Percentiles rank a stretch among this genome's conserved stretches.
Evolutionary conservation across 192 early-diverging fungal genomes (phyloP).

Genomic region (Coemansia sp.): DNA sequence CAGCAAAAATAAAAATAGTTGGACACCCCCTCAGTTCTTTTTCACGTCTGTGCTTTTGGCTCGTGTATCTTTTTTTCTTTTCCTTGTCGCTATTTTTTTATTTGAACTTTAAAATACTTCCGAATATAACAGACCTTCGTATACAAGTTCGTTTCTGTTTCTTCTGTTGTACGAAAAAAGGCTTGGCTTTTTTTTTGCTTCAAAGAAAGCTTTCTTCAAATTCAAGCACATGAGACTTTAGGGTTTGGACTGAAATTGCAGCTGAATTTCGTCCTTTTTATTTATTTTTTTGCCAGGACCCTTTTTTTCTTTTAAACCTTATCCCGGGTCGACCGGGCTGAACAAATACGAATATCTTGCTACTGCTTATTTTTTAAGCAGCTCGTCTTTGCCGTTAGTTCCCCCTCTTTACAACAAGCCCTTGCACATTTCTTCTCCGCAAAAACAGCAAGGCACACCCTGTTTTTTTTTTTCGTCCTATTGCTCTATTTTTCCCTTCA

Average conservation of each 20-base stretch:
- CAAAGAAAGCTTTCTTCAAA: not conserved
- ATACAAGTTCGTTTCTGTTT: not conserved
- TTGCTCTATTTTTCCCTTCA: not conserved
- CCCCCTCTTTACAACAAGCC: too few species aligned
- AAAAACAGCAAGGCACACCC: not conserved
- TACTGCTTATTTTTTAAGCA: not conserved
- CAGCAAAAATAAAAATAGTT: not conserved
- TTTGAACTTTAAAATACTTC: not conserved
- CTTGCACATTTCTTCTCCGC: not conserved
- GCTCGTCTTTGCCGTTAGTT: not conserved
- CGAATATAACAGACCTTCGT: not conserved
- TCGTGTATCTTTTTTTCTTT: too few species aligned
- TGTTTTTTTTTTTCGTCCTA: not conserved
- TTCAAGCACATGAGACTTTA: not conserved
- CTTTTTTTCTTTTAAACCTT: not conserved
- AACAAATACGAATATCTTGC: not conserved
- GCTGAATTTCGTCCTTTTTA: not conserved
- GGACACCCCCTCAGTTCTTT: too few species aligned
- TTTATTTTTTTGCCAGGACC: not conserved
- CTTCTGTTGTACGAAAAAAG: not conserved
- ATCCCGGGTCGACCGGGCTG: not conserved
- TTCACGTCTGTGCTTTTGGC: too few species aligned
- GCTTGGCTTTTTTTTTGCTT: not conserved
- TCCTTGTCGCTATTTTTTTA: not conserved
- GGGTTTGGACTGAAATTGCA: not conserved